Base-by-base conservation (phyloP, 345 rosid species). In the Adansonia digitata region DNA sequence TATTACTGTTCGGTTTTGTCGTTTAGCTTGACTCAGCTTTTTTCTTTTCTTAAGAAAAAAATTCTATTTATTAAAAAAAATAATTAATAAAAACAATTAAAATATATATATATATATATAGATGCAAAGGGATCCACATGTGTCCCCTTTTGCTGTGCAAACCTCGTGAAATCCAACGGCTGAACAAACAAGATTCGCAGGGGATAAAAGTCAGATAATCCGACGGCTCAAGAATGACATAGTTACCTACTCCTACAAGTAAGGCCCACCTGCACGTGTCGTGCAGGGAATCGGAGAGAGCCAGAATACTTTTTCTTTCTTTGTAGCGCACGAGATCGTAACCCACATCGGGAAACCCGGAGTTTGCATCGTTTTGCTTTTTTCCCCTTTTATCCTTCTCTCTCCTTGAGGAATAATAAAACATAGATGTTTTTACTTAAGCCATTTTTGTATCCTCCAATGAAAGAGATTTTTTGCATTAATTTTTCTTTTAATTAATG, bases 251-350 rank as follows among this genome's bases (percentile, higher is more conserved):
- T 66, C 31, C 29, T 35, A 1, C 14, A 67, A 65, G 37, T 26
- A 72, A 22, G 77, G 48, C 70, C 77, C 31, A 51, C 77, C 61
- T n/a, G 14, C 81, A 77, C 81, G 81, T 77, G 74, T 65, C 69
- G 40, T 35, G 40, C 69, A 55, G 15, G 73, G 14, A 51, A 45
- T 29, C 43, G 40, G 52, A 72, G 52, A 72, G 61, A 11, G 73
- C 34, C 40, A 40, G 64, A 72, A 51, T 18, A 52, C 35, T 35
- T n/a, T 77, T 13, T 77, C 56, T 62, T 77, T n/a, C 48, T n/a
- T 65, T n/a, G 75, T 34, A 75, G 56, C 64, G 39, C 43, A 12
- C 27, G 31, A 46, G 37, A 68, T 26, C 37, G 55, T 45, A 42
- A 48, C 55, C 55, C 39, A 27, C 13, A 22, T 45, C 3, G 13